Evolutionary conservation across 306 rosid species (phyloP).

Genomic region (Castanospermum australe): DNA sequence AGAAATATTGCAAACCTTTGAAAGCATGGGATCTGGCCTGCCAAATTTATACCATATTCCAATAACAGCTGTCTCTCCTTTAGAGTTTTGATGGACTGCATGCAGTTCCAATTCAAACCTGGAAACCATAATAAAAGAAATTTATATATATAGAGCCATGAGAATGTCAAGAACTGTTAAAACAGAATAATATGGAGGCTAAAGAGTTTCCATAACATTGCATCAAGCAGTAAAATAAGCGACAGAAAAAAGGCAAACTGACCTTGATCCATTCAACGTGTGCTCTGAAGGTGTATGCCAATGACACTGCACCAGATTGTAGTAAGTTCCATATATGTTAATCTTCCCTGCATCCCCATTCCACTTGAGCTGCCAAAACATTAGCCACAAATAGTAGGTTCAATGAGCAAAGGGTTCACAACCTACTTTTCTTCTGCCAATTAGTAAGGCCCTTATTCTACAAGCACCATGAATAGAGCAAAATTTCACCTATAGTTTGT

Average conservation of each 20-base stretch:
- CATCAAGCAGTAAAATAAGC: not conserved
- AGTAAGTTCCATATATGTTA: slow-evolving; percentile 56
- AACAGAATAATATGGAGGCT: not conserved
- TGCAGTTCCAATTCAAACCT: slow-evolving; percentile 76
- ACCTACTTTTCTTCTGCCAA: too few species aligned
- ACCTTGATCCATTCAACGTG: slow-evolving; percentile 66
- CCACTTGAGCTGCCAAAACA: slow-evolving; percentile 59
- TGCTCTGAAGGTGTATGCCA: slow-evolving; percentile 95
- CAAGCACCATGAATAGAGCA: not conserved
- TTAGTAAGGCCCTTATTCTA: too few species aligned
- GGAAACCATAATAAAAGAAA: not conserved
- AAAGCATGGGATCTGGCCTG: slow-evolving; percentile 57
- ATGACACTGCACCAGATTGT: slow-evolving; percentile 57
- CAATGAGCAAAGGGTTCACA: not conserved
- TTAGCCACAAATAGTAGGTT: not conserved
- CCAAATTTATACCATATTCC: slow-evolving; percentile 65
- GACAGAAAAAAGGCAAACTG: not conserved
- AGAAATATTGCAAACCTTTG: slow-evolving; percentile 44
- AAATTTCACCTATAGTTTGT: too few species aligned
- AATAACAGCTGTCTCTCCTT: slow-evolving; percentile 54
- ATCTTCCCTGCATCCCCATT: slow-evolving; percentile 60
- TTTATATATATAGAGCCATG: not conserved
- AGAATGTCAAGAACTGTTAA: not conserved
- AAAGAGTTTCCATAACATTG: too few species aligned
- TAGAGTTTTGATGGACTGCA: slow-evolving; percentile 43